Percentiles rank a stretch among this genome's conserved stretches.
Conservation (phyloP, 139 green algal species). For the Zygnema cylindricum region DNA sequence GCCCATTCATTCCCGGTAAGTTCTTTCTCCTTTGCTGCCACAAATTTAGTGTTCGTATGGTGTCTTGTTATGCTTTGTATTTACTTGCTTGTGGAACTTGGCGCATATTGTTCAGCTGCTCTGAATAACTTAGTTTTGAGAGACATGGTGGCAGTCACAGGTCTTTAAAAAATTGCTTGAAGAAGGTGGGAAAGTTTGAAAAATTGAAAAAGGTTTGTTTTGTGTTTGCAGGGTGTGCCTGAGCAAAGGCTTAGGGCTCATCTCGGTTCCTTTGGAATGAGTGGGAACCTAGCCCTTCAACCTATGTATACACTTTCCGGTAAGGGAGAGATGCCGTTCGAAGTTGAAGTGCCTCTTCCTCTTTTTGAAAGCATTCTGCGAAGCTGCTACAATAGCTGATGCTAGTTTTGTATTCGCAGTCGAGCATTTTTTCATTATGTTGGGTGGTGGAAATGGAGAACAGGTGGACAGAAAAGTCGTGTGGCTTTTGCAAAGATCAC, state of each 20-base stretch:
- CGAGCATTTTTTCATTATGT: no score
- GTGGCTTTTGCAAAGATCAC: slow-evolving; percentile 88
- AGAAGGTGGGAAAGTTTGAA: no score
- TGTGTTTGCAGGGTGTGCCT: slow-evolving; percentile 66
- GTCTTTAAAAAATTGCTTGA: no score
- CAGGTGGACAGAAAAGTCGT: slow-evolving; percentile 87
- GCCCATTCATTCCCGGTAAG: slow-evolving; percentile 52
- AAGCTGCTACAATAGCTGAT: no score
- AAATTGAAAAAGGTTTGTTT: no score
- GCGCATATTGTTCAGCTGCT: not conserved
- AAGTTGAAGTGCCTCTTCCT: not conserved
- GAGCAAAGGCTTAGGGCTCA: slow-evolving; percentile 73
- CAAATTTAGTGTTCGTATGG: no score
- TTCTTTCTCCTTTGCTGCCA: not conserved
- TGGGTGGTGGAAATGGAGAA: no score
- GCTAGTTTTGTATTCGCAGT: no score
- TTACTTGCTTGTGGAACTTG: no score
- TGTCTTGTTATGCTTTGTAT: no score
- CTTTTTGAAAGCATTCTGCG: no score
- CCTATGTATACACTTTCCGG: slow-evolving; percentile 92
- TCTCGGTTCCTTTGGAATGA: slow-evolving; percentile 88
- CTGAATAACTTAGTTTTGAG: slow-evolving; percentile 2
- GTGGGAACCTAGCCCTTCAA: slow-evolving; percentile 82
- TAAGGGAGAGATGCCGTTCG: not conserved
- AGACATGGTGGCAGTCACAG: no score